These are phyloP conservation scores for Mayamaea pseudoterrestris DNA, from an alignment of 108 stramenopile genomes.

Conservation along the genomic window DNA sequence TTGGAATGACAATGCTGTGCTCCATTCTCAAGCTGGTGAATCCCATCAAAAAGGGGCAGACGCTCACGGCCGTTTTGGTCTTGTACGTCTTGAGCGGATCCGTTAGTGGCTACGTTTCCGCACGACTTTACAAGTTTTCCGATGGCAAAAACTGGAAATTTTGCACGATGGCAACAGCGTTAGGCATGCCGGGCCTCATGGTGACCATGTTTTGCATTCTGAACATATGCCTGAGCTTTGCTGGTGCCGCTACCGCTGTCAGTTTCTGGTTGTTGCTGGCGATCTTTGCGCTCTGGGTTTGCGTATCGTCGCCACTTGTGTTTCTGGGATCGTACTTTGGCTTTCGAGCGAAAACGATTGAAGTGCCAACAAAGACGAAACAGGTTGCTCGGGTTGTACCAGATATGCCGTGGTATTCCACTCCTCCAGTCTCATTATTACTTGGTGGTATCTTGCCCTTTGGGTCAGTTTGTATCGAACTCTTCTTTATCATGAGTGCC, in stretches of 20 bases:
- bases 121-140: conserved; percentile 91
- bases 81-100: conserved; percentile 88
- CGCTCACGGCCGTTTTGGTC: conserved; percentile 87
- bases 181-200: conserved; percentile 63
- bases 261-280: conserved; percentile 81
- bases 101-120: conserved; percentile 80
- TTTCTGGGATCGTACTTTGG: conserved; percentile 95
- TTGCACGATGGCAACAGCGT: conserved; percentile 75
- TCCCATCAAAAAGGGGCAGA: conserved; percentile 91
- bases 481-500: conserved; percentile 98
- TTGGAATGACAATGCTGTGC: conserved; percentile 65
- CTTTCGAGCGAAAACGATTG: conserved; percentile 64
- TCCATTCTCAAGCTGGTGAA: conserved; percentile 80
- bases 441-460: conserved; percentile 97
- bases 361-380: conserved; percentile 85
- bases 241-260: conserved; percentile 88
- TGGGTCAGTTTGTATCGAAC: conserved; percentile 96
- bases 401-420: conserved; percentile 73
- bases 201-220: conserved; percentile 79
- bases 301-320: conserved; percentile 87
- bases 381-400: conserved; percentile 92
- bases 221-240: conserved; percentile 70
- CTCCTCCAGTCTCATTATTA: conserved; percentile 54
- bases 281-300: conserved; percentile 83
- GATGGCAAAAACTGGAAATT: conserved; percentile 73